Evolutionary conservation across 352 stramenopile species (phyloP).

Genomic region (Globisporangium rhizosaccharum): DNA sequence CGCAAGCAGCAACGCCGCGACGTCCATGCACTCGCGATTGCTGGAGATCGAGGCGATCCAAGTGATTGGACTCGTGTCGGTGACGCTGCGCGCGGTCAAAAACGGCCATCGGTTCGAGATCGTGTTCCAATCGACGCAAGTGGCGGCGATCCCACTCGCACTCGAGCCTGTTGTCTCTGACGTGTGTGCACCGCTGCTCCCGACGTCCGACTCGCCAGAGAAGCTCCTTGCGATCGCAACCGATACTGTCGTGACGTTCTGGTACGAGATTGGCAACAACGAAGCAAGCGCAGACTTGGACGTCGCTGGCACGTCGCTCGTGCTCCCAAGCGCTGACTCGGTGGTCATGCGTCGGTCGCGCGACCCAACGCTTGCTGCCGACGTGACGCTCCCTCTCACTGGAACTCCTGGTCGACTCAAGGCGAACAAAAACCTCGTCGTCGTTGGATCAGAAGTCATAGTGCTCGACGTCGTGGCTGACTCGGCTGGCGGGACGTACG

Average conservation of each 20-base stretch:
- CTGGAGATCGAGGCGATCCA: conserved; percentile 33
- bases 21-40: conserved; percentile 42
- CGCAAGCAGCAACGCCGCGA: conserved; percentile 24
- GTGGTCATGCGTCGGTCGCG: conserved; percentile 29
- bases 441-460: conserved; percentile 40
- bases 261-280: conserved; percentile 38
- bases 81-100: conserved; percentile 34
- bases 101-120: conserved; percentile 59
- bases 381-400: conserved; percentile 25
- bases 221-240: conserved; percentile 29
- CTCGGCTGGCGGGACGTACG: conserved; percentile 44
- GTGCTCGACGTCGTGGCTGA: conserved; percentile 45
- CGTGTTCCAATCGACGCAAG: conserved; percentile 40
- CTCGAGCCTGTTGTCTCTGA: conserved; percentile 37
- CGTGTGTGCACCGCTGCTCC: conserved; percentile 48
- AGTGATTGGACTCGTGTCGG: conserved; percentile 47
- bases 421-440: conserved; percentile 24
- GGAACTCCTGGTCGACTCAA: conserved; percentile 21
- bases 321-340: conserved; percentile 15
- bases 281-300: conserved; percentile 27
- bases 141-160: conserved; percentile 33
- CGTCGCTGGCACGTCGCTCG: conserved; percentile 20
- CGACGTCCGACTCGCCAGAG: conserved; percentile 29
- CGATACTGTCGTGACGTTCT: conserved; percentile 46
- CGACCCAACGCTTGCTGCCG: conserved; percentile 26